These are phyloP conservation scores for Ascochyta koolunga DNA, from an alignment of 2,329 filamentous ascomycete species.

Conservation along the genomic window DNA sequence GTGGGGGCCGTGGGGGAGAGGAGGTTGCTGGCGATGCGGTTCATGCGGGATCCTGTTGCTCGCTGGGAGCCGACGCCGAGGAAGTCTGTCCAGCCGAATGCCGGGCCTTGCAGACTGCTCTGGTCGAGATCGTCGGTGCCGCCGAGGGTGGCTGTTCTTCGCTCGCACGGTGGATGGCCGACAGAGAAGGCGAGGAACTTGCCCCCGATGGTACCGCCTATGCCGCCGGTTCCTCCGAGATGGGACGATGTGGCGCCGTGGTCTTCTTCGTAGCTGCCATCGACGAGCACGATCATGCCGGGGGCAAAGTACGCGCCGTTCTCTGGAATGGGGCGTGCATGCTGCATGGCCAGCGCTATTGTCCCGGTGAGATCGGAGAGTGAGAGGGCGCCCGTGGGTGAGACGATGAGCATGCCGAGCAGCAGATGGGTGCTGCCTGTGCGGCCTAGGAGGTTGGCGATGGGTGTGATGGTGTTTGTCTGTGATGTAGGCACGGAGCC, in stretches of 20 bases:
- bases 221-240: conserved; percentile 77
- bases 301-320: conserved; percentile 91
- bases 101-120: conserved; percentile 45
- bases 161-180: conserved; percentile 89
- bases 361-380: conserved; percentile 88
- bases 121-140: conserved; percentile 58
- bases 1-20: conserved; percentile 52
- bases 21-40: conserved; percentile 74
- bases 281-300: conserved; percentile 93
- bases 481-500: conserved; percentile 58
- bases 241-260: conserved; percentile 67
- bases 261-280: conserved; percentile 96
- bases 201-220: conserved; percentile 91
- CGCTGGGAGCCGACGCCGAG: conserved; percentile 89
- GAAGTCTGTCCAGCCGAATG: conserved; percentile 96
- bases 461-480: conserved; percentile 86
- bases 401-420: conserved; percentile 78
- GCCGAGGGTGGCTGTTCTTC: conserved; percentile 78
- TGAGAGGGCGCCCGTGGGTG: conserved; percentile 81
- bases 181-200: conserved; percentile 90
- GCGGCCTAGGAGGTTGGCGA: conserved; percentile 76
- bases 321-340: conserved; percentile 81
- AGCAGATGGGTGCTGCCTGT: conserved; percentile 85
- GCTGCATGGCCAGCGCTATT: conserved; percentile 80
- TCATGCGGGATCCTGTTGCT: conserved; percentile 82